Conservation (phyloP, 1,284 basidiomycete genomes). For the Ustilago lituana region DNA sequence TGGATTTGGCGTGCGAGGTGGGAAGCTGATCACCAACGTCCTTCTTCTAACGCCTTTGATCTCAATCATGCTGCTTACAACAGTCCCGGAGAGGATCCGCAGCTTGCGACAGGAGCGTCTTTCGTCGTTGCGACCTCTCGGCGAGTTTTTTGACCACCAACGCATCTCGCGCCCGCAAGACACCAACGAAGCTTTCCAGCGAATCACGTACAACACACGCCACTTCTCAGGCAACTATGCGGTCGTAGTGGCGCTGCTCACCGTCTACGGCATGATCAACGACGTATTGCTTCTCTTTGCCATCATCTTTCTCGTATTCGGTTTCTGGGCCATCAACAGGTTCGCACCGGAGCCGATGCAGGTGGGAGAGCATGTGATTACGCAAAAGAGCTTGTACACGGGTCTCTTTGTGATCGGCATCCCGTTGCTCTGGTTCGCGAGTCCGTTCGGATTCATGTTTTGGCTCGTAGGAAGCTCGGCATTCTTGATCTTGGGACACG, state of each 20-base stretch:
- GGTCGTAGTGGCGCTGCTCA: slow-evolving; percentile 80
- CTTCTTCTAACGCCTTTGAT: neutral
- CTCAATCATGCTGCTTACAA: no score
- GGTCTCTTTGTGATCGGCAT: slow-evolving; percentile 67
- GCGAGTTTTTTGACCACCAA: slow-evolving; percentile 79
- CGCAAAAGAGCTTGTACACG: slow-evolving; percentile 77
- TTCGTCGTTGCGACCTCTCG: slow-evolving; percentile 79
- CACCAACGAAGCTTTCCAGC: slow-evolving; percentile 73
- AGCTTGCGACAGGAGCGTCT: slow-evolving; percentile 77
- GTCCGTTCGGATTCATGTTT: slow-evolving; percentile 64
- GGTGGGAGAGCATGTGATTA: slow-evolving; percentile 79
- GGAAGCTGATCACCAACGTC: neutral
- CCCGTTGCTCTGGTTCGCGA: slow-evolving; percentile 62
- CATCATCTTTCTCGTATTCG: slow-evolving; percentile 86
- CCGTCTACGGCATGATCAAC: slow-evolving; percentile 89
- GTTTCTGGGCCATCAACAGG: slow-evolving; percentile 87
- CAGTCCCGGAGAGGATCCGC: slow-evolving; percentile 58
- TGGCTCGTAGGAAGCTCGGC: slow-evolving; percentile 68
- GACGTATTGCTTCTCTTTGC: slow-evolving; percentile 84
- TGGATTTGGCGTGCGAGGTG: no score
- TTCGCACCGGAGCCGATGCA: slow-evolving; percentile 74
- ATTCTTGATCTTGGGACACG: slow-evolving; percentile 76
- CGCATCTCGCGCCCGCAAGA: slow-evolving; percentile 79
- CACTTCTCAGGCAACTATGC: slow-evolving; percentile 77
- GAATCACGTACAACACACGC: slow-evolving; percentile 89